Conservation (phyloP, 768 basidiomycete genomes). For the Lyophyllum decastes region DNA sequence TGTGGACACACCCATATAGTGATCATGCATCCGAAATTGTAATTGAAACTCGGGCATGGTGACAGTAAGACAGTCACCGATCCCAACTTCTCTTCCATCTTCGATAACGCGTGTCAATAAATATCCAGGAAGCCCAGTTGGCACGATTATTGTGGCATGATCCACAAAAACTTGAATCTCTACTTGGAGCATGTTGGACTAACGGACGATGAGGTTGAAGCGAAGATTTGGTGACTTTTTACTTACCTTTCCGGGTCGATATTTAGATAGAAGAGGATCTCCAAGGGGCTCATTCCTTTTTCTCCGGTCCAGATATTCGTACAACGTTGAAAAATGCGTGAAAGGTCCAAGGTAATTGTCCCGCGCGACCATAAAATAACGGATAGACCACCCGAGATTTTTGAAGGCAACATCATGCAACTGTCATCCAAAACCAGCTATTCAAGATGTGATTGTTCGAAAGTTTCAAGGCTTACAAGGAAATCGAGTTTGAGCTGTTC, state of each 20-base stretch:
- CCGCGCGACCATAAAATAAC: slow-evolving; percentile 84
- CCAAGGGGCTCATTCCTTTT: slow-evolving; percentile 61
- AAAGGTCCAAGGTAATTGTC: slow-evolving; percentile 96
- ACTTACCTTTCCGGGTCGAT: slow-evolving; percentile 75
- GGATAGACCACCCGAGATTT: slow-evolving; percentile 83
- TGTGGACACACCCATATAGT: slow-evolving; percentile 67
- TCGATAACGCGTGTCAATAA: slow-evolving; percentile 30
- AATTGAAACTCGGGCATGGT: slow-evolving; percentile 71
- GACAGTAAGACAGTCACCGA: slow-evolving; percentile 59
- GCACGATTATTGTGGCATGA: slow-evolving; percentile 58
- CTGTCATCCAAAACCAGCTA: slow-evolving; percentile 34
- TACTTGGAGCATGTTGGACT: slow-evolving; percentile 87
- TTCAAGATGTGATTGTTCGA: neutral
- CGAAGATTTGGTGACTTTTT: neutral
- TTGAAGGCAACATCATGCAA: slow-evolving; percentile 59
- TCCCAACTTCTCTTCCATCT: slow-evolving; percentile 29
- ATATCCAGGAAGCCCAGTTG: slow-evolving; percentile 68
- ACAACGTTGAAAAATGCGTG: slow-evolving; percentile 87
- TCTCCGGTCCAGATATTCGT: slow-evolving; percentile 80
- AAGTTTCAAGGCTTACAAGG: slow-evolving; percentile 40
- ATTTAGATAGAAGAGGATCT: slow-evolving; percentile 80
- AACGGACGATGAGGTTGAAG: neutral
- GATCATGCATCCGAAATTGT: slow-evolving; percentile 79
- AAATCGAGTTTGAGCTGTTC: slow-evolving; percentile 78
- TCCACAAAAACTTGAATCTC: slow-evolving; percentile 56